Percentiles rank a stretch among this genome's conserved stretches.
Evolutionary conservation across 208 protist genomes (phyloP).

Genomic region (Trypanosoma theileri): DNA sequence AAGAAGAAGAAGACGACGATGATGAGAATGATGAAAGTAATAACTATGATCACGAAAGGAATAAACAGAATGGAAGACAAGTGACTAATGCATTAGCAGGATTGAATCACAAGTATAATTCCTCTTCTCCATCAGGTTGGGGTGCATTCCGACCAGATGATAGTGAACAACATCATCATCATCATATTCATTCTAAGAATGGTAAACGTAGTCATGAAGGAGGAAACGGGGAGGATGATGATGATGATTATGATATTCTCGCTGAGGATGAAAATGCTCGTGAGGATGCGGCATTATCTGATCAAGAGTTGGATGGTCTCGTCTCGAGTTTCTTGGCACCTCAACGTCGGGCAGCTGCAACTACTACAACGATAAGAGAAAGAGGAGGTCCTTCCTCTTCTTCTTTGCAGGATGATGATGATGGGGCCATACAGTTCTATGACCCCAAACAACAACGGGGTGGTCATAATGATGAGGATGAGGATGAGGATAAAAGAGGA

Average conservation of each 20-base stretch:
- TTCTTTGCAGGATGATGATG: slow-evolving; percentile 35
- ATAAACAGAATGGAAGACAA: not conserved
- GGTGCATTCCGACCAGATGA: slow-evolving; percentile 26
- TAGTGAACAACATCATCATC: not conserved
- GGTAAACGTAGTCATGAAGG: not conserved
- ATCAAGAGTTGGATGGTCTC: slow-evolving; percentile 37
- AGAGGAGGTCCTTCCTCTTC: slow-evolving; percentile 15
- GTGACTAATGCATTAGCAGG: slow-evolving; percentile 34
- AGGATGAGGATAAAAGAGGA: slow-evolving; percentile 21
- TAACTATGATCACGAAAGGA: not conserved
- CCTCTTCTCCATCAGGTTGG: slow-evolving; percentile 8
- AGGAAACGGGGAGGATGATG: slow-evolving; percentile 21
- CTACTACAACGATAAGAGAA: slow-evolving; percentile 1
- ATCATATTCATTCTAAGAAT: not conserved
- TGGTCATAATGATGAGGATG: slow-evolving; percentile 10
- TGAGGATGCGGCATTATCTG: slow-evolving; percentile 30
- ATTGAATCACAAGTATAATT: slow-evolving; percentile 20
- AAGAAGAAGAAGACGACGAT: slow-evolving; percentile 3
- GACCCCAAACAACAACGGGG: slow-evolving; percentile 4
- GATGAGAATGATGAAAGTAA: not conserved
- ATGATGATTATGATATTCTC: slow-evolving; percentile 68
- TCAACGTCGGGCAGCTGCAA: too few relatives aligned
- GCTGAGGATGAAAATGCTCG: slow-evolving; percentile 42
- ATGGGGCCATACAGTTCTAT: slow-evolving; percentile 49
- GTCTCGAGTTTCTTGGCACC: slow-evolving; percentile 32